Evolutionary conservation across 371 early-diverging fungal genomes (phyloP), one percentile per base, ranked within the genome.

Genomic region (Mucor mucedo): DNA sequence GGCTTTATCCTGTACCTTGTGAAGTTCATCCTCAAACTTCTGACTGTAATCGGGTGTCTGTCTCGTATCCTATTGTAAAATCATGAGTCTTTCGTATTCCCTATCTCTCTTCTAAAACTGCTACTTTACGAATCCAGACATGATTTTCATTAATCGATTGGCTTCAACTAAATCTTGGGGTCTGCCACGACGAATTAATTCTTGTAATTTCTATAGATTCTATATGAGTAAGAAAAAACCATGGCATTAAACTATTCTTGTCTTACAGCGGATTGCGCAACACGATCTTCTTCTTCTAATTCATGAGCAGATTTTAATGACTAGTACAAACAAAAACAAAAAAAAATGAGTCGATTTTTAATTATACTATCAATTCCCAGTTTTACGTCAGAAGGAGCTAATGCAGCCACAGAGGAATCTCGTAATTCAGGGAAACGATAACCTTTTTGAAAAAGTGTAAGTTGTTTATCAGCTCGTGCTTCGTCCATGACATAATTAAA

Each of bases 151-250:
- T 60, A 98, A 73, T 54, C 92, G 92, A 62, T 98, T 98, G 0
- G 99, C 99, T 69, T 96, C 95, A 33, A 89, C 90, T 41, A 98
- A 78, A 75, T 97, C 98, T 38, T 93, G 90, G 14, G 98, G 97
- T 50, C 95, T 89, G n/a, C 95, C 98, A 39, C 95, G 82, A n/a
- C 99, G 89, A 58, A 98, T 88, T 21, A 98, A 84, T 66, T 97
- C 99, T 84, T 98, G 96, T 57, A 98, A 71, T 91, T 97, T 97
- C 89, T 92, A 70, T 5, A 28, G 29, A 21, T 10, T 9, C 4
- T 42, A 10, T n/a, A 42, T 9, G 44, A 9, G 0, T 48, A 27
- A 3, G 5, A 2, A 14, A 2, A 14, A 44, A 44, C 10, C 0
- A 44, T 4, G 5, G 44, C 16, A 4, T 39, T 39, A 42, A 42